Evolutionary conservation across 2,329 filamentous ascomycete genomes (phyloP).

Genomic region (Colletotrichum magnum): DNA sequence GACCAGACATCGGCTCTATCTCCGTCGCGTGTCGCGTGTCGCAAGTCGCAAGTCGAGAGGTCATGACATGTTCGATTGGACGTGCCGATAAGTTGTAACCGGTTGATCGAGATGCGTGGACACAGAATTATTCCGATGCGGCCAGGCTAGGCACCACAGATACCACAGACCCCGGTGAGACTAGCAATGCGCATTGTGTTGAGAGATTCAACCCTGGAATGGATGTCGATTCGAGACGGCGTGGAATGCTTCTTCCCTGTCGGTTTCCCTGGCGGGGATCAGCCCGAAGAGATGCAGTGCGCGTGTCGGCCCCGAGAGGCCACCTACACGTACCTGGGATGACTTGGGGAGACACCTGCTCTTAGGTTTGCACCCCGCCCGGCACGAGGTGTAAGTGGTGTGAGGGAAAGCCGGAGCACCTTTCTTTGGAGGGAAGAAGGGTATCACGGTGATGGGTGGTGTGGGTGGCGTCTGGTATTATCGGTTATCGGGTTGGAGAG

Average conservation of each 20-base stretch:
- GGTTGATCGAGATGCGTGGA: constrained; percentile 18
- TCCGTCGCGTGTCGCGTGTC: constrained; percentile 10
- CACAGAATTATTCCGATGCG: constrained; percentile 19
- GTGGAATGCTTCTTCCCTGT: constrained; percentile 39
- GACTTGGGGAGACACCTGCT: constrained; percentile 1
- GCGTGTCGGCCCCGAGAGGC: constrained; percentile 20
- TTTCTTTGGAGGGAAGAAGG: neutral
- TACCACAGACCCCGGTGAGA: constrained; percentile 18
- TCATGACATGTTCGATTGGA: constrained; percentile 9
- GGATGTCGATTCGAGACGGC: constrained; percentile 35
- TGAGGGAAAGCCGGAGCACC: constrained; percentile 10
- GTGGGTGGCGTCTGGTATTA: neutral
- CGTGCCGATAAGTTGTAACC: neutral
- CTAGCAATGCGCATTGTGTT: constrained; percentile 36
- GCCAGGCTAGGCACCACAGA: constrained; percentile 24
- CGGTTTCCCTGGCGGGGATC: constrained; percentile 22
- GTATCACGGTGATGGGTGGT: constrained; percentile 3
- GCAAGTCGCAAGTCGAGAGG: constrained; percentile 26
- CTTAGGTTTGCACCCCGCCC: constrained; percentile 34
- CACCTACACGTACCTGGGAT: neutral
- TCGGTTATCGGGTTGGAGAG: neutral
- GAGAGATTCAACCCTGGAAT: constrained; percentile 37
- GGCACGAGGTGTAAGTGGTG: constrained; percentile 35
- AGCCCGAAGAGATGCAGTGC: constrained; percentile 26
- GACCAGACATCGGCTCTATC: neutral